These are phyloP conservation scores for Rhynchosporium graminicola DNA, from an alignment of 2,329 filamentous ascomycete genomes.

Conservation along the genomic window DNA sequence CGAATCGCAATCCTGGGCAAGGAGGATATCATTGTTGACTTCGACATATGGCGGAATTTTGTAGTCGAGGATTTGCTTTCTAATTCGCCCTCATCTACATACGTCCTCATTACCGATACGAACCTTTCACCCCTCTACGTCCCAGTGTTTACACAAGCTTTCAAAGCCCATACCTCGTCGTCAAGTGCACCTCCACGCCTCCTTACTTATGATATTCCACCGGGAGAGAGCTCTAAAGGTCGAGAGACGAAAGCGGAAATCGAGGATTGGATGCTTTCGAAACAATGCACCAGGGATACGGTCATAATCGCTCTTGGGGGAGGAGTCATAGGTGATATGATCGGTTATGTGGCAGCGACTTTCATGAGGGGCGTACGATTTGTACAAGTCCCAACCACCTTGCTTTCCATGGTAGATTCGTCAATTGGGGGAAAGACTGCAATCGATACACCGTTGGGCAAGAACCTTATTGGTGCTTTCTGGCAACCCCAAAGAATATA, in stretches of 20 bases:
- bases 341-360: conserved; percentile 94
- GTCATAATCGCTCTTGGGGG: conserved; percentile 93
- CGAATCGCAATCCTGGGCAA: conserved; percentile 81
- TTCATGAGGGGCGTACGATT: conserved; percentile 98
- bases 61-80: conserved; percentile 78
- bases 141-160: conserved; percentile 69
- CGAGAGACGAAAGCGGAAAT: conserved; percentile 92
- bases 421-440: conserved; percentile 98
- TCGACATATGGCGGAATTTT: conserved; percentile 83
- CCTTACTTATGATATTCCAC: conserved; percentile 82
- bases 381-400: conserved; percentile 92
- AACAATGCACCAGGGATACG: conserved; percentile 92
- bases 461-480: conserved; percentile 94
- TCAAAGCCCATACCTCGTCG: conserved; percentile 50
- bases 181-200: conserved; percentile 60
- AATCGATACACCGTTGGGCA: conserved; percentile 93
- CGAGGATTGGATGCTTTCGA: conserved; percentile 93
- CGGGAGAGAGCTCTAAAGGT: conserved; percentile 91
- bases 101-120: conserved; percentile 94
- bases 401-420: conserved; percentile 97
- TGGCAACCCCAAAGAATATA: conserved; percentile 96
- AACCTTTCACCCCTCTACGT: conserved; percentile 84
- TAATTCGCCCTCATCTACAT: conserved; percentile 81
- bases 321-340: conserved; percentile 97
- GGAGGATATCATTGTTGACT: conserved; percentile 88